A percentile compares a stretch with the other conserved stretches of the same genome.
Evolutionary conservation across 2,329 filamentous ascomycete species (phyloP).

Genomic region (Neopestalotiopsis sp.): DNA sequence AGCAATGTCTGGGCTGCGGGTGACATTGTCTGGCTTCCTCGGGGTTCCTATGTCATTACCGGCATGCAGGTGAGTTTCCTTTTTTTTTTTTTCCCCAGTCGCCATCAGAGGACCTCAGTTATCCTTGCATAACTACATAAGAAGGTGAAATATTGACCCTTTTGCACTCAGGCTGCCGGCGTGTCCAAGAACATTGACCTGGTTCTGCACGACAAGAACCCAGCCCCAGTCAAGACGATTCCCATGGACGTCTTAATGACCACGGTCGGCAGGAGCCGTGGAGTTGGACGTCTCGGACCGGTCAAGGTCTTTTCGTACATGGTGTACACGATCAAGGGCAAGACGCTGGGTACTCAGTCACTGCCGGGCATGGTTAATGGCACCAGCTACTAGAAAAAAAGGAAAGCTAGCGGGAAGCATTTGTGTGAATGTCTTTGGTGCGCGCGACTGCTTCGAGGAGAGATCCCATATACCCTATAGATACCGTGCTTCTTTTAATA

Average conservation of each 20-base stretch:
- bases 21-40: conserved; percentile 57
- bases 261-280: conserved; percentile 54
- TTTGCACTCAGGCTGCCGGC: conserved; percentile 46
- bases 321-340: conserved; percentile 58
- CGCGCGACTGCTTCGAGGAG: background rate
- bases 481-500: background rate
- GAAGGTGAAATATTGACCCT: background rate
- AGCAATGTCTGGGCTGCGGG: conserved; percentile 59
- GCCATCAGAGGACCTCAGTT: background rate
- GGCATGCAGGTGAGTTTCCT: conserved; percentile 51
- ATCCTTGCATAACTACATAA: background rate
- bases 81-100: background rate
- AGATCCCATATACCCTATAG: conserved; percentile 16
- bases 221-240: conserved; percentile 50
- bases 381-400: conserved; percentile 45
- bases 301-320: conserved; percentile 56
- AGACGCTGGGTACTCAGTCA: conserved; percentile 52
- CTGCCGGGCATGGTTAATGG: conserved; percentile 54
- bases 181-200: conserved; percentile 61
- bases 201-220: conserved; percentile 49
- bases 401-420: background rate
- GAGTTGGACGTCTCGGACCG: conserved; percentile 52
- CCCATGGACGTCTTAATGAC: conserved; percentile 56
- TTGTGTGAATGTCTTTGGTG: background rate
- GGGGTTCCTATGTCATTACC: conserved; percentile 48